Base-by-base conservation (phyloP, 352 stramenopile genomes). In the Globisporangium splendens region DNA sequence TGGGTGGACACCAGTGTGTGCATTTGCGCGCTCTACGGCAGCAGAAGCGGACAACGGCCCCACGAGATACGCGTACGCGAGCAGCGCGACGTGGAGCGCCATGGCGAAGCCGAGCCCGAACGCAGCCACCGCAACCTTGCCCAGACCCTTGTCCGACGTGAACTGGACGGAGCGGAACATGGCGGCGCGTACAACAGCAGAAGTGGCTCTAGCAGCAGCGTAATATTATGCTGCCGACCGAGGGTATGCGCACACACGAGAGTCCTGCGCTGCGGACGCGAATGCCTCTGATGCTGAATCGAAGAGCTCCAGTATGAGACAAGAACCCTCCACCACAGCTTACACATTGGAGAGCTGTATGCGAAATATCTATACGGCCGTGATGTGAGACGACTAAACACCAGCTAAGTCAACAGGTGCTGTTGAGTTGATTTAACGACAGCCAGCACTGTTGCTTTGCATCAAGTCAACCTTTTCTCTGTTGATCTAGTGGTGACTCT, bases 91-190 rank as follows among this genome's bases (percentile, higher is more conserved):
- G 69, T 96, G 86, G 24, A 88, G 50, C 44, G 82, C 75, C 75
- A 91, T 77, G 54, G 86, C 78, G 42, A 87, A 81, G 56, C 85
- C 86, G 14, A 96, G 54, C 14, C 68, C 82, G 52, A 93, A 91
- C 18, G 73, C 85, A 11, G 79, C 84, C n/a, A 93, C 53, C 21
- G 85, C 85, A 35, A 93, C 72, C 52, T 82, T 77, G 18, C 86
- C 86, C 43, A 96, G 74, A 1, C 86, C 86, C 22, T 75, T 74
- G 62, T 91, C 79, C 31, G 72, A 88, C 63, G 67, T 73, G 69
- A 96, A 96, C 65, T 92, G 85, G 57, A 69, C 66, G 52, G 80
- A 94, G 52, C 61, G 68, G 60, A 89, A 83, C 82, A 91, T 91
- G 59, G 43, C 43, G 50, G 35, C 18, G 18, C 6, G 46, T 17